Evolutionary conservation across 225 moss, liverwort and hornwort genomes (phyloP).

Genomic region (Physcomitrium patens): DNA sequence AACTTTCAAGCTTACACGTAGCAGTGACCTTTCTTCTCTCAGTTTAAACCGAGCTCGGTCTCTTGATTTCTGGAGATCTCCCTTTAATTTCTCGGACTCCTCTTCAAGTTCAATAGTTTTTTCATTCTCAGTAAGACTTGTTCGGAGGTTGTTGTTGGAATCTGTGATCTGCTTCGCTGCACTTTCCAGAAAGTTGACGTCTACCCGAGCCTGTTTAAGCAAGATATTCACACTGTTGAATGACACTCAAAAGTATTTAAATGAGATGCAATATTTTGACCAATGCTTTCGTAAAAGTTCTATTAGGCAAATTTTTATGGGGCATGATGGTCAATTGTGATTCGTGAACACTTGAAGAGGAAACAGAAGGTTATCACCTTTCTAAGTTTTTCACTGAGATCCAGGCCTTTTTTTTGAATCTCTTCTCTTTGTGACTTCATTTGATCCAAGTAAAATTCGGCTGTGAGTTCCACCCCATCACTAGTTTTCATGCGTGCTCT

Average conservation of each 20-base stretch:
- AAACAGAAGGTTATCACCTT: constrained; percentile 43
- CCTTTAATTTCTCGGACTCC: constrained; percentile 66
- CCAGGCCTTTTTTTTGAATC: constrained; percentile 56
- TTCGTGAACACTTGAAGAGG: too few relatives aligned
- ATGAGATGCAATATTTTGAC: too few relatives aligned
- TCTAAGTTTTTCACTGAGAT: constrained; percentile 67
- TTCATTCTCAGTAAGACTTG: constrained; percentile 57
- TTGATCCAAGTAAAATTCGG: constrained; percentile 64
- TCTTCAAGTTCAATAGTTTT: constrained; percentile 60
- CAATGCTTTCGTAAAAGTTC: too few relatives aligned
- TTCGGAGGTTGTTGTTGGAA: constrained; percentile 88
- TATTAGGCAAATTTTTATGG: too few relatives aligned
- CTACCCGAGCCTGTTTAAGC: constrained; percentile 49
- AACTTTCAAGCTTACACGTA: constrained; percentile 42
- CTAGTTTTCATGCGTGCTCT: constrained; percentile 61
- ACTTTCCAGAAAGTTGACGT: constrained; percentile 67
- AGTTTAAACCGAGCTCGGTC: constrained; percentile 69
- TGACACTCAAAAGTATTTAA: not conserved
- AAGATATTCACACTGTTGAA: not conserved
- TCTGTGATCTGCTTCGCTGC: constrained; percentile 62
- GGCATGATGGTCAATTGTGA: too few relatives aligned
- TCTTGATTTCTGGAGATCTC: constrained; percentile 58
- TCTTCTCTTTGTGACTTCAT: constrained; percentile 64
- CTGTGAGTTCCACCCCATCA: constrained; percentile 68
- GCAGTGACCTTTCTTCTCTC: constrained; percentile 61